Evolutionary conservation across 129 eudicot genomes (phyloP).

Genomic region (Scalesia atractyloides): DNA sequence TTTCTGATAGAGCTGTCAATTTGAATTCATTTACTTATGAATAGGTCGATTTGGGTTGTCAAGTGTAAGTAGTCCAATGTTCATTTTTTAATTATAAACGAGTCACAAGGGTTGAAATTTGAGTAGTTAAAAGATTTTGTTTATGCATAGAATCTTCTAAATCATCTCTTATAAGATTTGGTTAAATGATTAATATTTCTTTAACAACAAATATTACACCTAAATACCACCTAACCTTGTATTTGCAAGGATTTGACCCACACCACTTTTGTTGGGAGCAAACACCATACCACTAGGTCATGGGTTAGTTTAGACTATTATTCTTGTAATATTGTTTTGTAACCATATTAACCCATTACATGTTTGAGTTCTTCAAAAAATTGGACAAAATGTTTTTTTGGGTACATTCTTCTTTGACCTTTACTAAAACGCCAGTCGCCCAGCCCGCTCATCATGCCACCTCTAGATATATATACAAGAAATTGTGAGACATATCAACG

Average conservation of each 20-base stretch:
- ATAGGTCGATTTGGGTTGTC: not conserved
- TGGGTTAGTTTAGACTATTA: not conserved
- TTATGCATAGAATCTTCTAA: constrained; percentile 2
- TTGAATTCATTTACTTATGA: not conserved
- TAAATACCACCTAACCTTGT: too few species aligned
- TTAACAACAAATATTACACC: too few species aligned
- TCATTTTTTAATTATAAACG: not conserved
- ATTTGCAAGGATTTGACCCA: too few species aligned
- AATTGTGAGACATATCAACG: constrained; percentile 35
- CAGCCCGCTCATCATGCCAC: not conserved
- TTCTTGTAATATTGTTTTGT: not conserved
- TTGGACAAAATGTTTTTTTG: not conserved
- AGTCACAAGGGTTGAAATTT: not conserved
- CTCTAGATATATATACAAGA: constrained; percentile 4
- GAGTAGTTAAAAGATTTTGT: not conserved
- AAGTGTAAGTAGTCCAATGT: not conserved
- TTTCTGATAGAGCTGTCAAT: not conserved
- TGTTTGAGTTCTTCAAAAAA: not conserved
- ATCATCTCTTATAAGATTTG: not conserved
- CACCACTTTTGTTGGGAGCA: too few species aligned
- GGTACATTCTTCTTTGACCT: not conserved
- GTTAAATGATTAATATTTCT: too few species aligned
- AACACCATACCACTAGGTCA: too few species aligned
- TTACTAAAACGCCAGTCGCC: not conserved
- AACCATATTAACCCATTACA: not conserved